phyloP scores from a whole-genome alignment of 2,329 filamentous ascomycete species.

The Neonectria hederae region DNA sequence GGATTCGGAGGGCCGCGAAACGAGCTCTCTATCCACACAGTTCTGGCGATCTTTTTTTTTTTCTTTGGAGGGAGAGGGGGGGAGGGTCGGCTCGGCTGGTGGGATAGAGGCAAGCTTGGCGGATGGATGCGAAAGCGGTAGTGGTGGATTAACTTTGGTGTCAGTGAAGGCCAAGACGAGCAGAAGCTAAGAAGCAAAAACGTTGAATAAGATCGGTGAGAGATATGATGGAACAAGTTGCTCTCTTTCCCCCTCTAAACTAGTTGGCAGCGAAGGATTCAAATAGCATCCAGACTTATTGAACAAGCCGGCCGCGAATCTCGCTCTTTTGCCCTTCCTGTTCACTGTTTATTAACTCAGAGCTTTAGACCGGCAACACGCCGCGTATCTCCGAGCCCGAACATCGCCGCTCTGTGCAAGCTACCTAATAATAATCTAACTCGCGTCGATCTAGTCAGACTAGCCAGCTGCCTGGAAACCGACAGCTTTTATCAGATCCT shows the following conservation, averaged over 20 bases:
- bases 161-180: neutral
- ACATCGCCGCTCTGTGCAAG: neutral
- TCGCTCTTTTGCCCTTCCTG: conserved; percentile 2
- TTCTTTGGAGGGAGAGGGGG: neutral
- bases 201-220: conserved; percentile 2
- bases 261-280: neutral
- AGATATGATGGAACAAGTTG: neutral
- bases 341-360: no score
- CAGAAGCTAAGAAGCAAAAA: neutral
- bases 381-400: conserved; percentile 33
- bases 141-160: conserved; percentile 7
- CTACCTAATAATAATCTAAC: no score
- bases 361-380: neutral
- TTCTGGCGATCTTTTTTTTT: neutral
- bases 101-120: conserved; percentile 2
- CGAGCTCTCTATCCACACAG: conserved; percentile 1
- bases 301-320: conserved; percentile 9
- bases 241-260: neutral
- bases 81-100: conserved; percentile 12
- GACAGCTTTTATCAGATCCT: conserved; percentile 7
- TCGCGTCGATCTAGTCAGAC: no score
- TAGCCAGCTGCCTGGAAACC: neutral
- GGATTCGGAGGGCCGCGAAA: neutral
- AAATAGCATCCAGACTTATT: neutral
- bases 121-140: neutral